A percentile compares a stretch with the other conserved stretches of the same genome.
These are phyloP conservation scores for Petunia secreta DNA, from an alignment of 257 asterid species.

Conservation along the genomic window DNA sequence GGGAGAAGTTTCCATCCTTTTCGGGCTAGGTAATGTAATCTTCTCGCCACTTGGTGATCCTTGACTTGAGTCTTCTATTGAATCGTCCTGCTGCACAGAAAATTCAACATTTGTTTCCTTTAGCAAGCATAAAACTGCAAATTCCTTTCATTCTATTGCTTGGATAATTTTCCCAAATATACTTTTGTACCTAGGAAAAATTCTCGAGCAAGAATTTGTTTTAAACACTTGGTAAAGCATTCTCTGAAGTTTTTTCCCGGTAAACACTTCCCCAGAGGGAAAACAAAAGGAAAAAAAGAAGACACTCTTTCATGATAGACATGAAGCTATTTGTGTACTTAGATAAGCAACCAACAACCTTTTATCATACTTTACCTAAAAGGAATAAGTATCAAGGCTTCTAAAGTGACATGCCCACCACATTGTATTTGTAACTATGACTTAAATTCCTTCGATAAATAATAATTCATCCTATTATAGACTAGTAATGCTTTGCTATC, in stretches of 20 bases:
- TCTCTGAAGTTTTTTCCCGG: too few relatives aligned
- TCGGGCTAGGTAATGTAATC: slow-evolving; percentile 55
- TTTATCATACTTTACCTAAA: too few relatives aligned
- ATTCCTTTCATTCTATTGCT: neutral
- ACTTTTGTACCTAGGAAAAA: neutral
- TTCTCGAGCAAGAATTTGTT: neutral
- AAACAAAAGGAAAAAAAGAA: too few relatives aligned
- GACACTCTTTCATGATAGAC: too few relatives aligned
- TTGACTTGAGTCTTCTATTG: slow-evolving; percentile 45
- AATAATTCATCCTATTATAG: neutral
- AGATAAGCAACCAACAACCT: too few relatives aligned
- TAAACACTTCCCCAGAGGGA: too few relatives aligned
- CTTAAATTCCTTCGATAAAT: too few relatives aligned
- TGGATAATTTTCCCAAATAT: slow-evolving; percentile 9
- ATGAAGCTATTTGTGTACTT: too few relatives aligned
- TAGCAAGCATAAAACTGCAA: neutral
- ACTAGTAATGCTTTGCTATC: neutral
- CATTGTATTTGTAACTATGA: too few relatives aligned
- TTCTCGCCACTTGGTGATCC: slow-evolving; percentile 31
- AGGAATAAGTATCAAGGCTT: too few relatives aligned
- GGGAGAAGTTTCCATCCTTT: slow-evolving; percentile 47
- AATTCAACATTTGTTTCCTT: slow-evolving; percentile 22
- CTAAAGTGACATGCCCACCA: too few relatives aligned
- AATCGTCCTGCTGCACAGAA: slow-evolving; percentile 73
- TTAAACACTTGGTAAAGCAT: neutral